A percentile compares a stretch with the other conserved stretches of the same genome.
Evolutionary conservation across 2,329 filamentous ascomycete species (phyloP).

Genomic region (Alternaria arbusti): DNA sequence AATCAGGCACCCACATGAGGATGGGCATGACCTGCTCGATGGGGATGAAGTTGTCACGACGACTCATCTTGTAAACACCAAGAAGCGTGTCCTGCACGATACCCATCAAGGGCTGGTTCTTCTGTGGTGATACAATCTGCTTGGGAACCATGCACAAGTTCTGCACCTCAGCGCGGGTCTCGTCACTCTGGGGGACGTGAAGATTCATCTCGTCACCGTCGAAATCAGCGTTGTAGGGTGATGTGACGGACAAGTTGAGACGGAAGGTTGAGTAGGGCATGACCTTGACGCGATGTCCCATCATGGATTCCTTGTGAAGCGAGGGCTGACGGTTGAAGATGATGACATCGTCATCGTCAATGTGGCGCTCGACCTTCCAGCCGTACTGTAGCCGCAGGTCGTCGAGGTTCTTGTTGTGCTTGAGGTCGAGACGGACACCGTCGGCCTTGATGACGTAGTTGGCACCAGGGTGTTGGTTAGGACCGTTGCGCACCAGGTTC

Average conservation of each 20-base stretch:
- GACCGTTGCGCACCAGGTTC: slow-evolving; percentile 87
- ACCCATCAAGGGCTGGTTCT: slow-evolving; percentile 98
- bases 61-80: slow-evolving; percentile 95
- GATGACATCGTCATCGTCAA: slow-evolving; percentile 95
- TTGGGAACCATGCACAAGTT: slow-evolving; percentile 97
- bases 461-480: slow-evolving; percentile 92
- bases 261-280: slow-evolving; percentile 99
- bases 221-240: slow-evolving; percentile 99
- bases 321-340: slow-evolving; percentile 99
- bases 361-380: slow-evolving; percentile 98
- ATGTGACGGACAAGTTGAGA: slow-evolving; percentile 95
- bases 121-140: slow-evolving; percentile 97
- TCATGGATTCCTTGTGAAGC: slow-evolving; percentile 99
- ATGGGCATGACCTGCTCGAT: slow-evolving; percentile 96
- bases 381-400: slow-evolving; percentile 91
- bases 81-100: slow-evolving; percentile 98
- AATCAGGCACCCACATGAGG: slow-evolving; percentile 95
- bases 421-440: slow-evolving; percentile 91
- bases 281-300: slow-evolving; percentile 95
- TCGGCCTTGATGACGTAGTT: slow-evolving; percentile 95
- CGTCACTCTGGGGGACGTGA: slow-evolving; percentile 97
- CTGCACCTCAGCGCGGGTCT: slow-evolving; percentile 92
- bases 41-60: slow-evolving; percentile 87
- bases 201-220: slow-evolving; percentile 99
- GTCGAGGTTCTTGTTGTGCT: slow-evolving; percentile 86